These are phyloP conservation scores for Heterobasidion annosum DNA, from an alignment of 1,284 basidiomycete species.

Conservation along the genomic window DNA sequence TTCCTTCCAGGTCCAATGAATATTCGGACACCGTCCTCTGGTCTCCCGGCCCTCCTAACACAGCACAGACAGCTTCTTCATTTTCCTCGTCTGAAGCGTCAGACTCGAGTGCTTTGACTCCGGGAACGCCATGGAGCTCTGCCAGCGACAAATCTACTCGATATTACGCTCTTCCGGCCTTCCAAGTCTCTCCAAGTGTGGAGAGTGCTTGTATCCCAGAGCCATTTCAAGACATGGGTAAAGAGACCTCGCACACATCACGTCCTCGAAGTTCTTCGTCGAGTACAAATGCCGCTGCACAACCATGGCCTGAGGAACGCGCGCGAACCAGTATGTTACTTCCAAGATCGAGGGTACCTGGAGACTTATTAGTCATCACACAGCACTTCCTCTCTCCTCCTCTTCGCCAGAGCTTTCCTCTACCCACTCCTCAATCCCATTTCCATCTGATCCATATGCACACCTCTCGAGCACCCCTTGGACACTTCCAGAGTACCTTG, in stretches of 20 bases:
- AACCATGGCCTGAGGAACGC: neutral
- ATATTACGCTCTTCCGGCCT: slow-evolving; percentile 10
- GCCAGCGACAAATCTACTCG: slow-evolving; percentile 5
- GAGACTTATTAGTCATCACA: neutral
- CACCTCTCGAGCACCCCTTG: slow-evolving; percentile 9
- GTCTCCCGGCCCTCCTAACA: slow-evolving; percentile 8
- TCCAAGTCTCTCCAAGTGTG: slow-evolving; percentile 9
- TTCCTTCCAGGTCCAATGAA: slow-evolving; percentile 7
- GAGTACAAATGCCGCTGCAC: neutral
- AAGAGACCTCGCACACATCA: slow-evolving; percentile 6
- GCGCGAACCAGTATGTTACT: neutral
- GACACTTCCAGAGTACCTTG: slow-evolving; percentile 10
- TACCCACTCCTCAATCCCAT: slow-evolving; percentile 1
- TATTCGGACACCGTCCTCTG: slow-evolving; percentile 6
- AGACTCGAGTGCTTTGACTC: slow-evolving; percentile 5
- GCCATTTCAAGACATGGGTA: slow-evolving; percentile 2
- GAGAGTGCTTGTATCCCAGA: slow-evolving; percentile 1
- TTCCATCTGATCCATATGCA: slow-evolving; percentile 6
- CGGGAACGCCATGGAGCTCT: slow-evolving; percentile 1
- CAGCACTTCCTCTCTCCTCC: neutral
- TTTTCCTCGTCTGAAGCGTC: slow-evolving; percentile 9
- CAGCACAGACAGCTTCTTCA: slow-evolving; percentile 7
- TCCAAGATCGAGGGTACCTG: neutral
- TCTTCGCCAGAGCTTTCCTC: neutral
- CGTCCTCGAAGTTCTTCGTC: slow-evolving; percentile 1